Conservation (phyloP, 2,329 filamentous ascomycete species). For the Alternaria conjuncta region DNA sequence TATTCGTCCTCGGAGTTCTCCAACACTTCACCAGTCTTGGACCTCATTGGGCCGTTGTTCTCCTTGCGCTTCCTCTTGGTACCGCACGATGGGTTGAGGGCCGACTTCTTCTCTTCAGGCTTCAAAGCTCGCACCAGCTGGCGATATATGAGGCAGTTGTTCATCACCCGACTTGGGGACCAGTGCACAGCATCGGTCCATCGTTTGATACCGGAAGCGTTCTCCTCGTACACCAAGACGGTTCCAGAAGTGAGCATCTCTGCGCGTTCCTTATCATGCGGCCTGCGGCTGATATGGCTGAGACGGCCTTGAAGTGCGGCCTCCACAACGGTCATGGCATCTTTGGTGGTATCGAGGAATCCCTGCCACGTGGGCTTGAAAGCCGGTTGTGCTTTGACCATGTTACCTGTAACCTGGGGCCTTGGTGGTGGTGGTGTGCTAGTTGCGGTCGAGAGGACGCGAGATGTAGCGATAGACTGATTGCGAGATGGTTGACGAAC, state of each 20-base stretch:
- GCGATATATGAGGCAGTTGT: constrained; percentile 85
- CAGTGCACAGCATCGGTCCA: constrained; percentile 94
- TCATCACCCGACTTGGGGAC: constrained; percentile 86
- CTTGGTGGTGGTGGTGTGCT: constrained; percentile 40
- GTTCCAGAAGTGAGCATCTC: constrained; percentile 82
- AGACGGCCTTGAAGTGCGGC: constrained; percentile 74
- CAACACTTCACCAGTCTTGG: constrained; percentile 39
- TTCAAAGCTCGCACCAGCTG: constrained; percentile 62
- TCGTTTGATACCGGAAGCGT: constrained; percentile 87
- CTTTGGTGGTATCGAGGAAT: constrained; percentile 71
- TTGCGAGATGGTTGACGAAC: constrained; percentile 33
- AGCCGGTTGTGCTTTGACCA: constrained; percentile 47
- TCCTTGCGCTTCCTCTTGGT: constrained; percentile 48
- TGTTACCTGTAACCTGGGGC: constrained; percentile 33
- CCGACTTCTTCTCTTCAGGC: constrained; percentile 47
- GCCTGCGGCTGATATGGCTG: constrained; percentile 79
- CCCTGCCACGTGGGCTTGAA: constrained; percentile 72
- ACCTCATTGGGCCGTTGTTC: constrained; percentile 31
- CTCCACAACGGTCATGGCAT: constrained; percentile 82
- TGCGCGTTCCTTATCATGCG: constrained; percentile 81
- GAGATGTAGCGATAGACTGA: constrained; percentile 41
- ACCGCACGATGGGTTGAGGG: constrained; percentile 45
- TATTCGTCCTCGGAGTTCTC: constrained; percentile 44
- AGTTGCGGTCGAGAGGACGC: constrained; percentile 29
- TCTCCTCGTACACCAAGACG: constrained; percentile 91